Conservation (phyloP, 805 yeast species). For the Teunomyces kruisii region DNA sequence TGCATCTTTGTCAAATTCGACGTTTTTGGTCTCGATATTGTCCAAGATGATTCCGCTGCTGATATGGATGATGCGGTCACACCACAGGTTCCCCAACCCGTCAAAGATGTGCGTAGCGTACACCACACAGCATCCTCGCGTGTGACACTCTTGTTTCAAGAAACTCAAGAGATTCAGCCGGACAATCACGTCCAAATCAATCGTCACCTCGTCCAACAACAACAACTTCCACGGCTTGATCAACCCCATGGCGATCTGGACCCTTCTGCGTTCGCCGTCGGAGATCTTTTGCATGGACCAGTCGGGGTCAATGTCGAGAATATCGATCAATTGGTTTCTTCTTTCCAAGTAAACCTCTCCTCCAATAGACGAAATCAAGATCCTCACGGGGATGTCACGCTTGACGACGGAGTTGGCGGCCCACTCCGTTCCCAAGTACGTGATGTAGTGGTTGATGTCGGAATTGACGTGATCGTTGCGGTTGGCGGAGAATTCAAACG, state of each 20-base stretch:
- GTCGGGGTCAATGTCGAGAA: slow-evolving; percentile 79
- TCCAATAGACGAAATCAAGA: slow-evolving; percentile 78
- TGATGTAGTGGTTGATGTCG: slow-evolving; percentile 51
- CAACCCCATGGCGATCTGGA: slow-evolving; percentile 91
- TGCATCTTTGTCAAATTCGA: slow-evolving; percentile 30
- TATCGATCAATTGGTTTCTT: slow-evolving; percentile 69
- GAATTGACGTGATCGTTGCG: slow-evolving; percentile 43
- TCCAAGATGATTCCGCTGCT: slow-evolving; percentile 58
- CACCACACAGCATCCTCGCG: slow-evolving; percentile 71
- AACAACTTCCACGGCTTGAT: slow-evolving; percentile 86
- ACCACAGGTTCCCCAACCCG: slow-evolving; percentile 83
- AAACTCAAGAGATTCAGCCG: slow-evolving; percentile 72
- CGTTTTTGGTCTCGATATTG: slow-evolving; percentile 29
- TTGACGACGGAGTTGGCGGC: slow-evolving; percentile 87
- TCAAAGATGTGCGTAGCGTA: slow-evolving; percentile 97
- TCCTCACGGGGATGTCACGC: slow-evolving; percentile 85
- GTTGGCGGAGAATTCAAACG: slow-evolving; percentile 64
- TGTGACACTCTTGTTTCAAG: slow-evolving; percentile 68
- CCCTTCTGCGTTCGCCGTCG: slow-evolving; percentile 94
- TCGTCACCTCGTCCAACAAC: slow-evolving; percentile 94
- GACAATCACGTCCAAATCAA: slow-evolving; percentile 91
- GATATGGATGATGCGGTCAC: slow-evolving; percentile 78
- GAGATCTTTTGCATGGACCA: slow-evolving; percentile 94
- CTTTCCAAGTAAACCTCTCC: slow-evolving; percentile 64
- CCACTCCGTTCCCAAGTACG: slow-evolving; percentile 97